Evolutionary conservation across 805 yeast genomes (phyloP), one percentile per base, ranked within the genome.

Genomic region (Zygotorulaspora danielsina): DNA sequence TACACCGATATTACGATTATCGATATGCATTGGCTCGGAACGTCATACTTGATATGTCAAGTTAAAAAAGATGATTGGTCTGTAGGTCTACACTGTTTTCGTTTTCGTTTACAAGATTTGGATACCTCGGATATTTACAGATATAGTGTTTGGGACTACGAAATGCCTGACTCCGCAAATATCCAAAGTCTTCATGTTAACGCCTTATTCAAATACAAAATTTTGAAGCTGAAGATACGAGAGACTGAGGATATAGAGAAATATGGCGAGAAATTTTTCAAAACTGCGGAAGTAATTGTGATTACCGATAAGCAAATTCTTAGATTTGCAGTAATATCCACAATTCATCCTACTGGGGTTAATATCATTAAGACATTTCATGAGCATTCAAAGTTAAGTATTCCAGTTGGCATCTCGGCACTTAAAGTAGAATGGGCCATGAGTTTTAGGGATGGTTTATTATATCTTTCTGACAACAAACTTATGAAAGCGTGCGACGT

Each of bases 1-100:
- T 61, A 57, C 43, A 34, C 38, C 5, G 56, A 57, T 13, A 27
- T 54, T 26, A 38, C 41, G 1, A 47, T 61, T 4, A 17, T 56
- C 4, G 58, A 56, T 33, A 45, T 57, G 52, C 48, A 53, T n/a
- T 63, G 67, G 67, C 19, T 63, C 16, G 63, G 59, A 4, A 45
- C 39, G 18, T 53, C 57, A 5, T 61, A 59, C 44, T 34, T 62
- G 32, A 32, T 63, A 1, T 52, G 61, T 28, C 54, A 53, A 21
- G 40, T 49, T 13, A 45, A 41, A 32, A 49, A 47, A 17, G 56
- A 55, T 5, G 57, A 54, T 36, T 49, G 45, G 21, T 21, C 44
- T 5, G 39, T 39, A 12, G 22, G 32, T 5, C 12, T 61, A 6
- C 47, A 48, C 17, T 61, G 65, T 42, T 49, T 49, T 11, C 52